Conservation (phyloP, 2,329 filamentous ascomycete species). For the Aspergillus luchuensis region DNA sequence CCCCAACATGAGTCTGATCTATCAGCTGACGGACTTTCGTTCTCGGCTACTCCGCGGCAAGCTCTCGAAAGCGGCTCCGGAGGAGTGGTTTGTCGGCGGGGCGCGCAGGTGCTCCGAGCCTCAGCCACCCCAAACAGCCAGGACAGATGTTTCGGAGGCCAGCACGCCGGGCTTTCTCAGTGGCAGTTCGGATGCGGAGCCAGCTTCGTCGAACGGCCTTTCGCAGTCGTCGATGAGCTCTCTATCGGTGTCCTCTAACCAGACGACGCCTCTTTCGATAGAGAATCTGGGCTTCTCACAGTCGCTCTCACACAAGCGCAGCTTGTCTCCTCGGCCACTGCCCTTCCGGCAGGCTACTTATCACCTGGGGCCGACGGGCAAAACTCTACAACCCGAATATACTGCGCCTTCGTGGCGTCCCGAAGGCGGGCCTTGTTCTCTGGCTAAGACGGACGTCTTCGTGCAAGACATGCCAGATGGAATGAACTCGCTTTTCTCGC, state of each 20-base stretch:
- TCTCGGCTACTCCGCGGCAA: conserved; percentile 39
- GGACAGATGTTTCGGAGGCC: conserved; percentile 8
- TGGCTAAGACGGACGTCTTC: conserved; percentile 41
- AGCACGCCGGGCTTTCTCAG: conserved; percentile 13
- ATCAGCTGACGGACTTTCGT: conserved; percentile 67
- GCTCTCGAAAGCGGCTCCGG: conserved; percentile 33
- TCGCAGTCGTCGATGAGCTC: conserved; percentile 30
- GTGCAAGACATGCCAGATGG: conserved; percentile 40
- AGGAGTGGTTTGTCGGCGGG: conserved; percentile 39
- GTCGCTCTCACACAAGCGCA: conserved; percentile 35
- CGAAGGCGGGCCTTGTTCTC: conserved; percentile 29
- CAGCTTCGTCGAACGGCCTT: conserved; percentile 22
- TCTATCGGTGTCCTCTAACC: conserved; percentile 28
- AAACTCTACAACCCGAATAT: conserved; percentile 24
- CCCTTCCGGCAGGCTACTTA: conserved; percentile 38
- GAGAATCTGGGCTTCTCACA: conserved; percentile 27
- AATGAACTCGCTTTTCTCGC: conserved; percentile 46
- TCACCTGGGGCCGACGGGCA: conserved; percentile 6
- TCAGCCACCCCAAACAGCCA: conserved; percentile 28
- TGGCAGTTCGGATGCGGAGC: conserved; percentile 17
- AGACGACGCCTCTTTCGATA: conserved; percentile 29
- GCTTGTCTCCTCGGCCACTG: conserved; percentile 39
- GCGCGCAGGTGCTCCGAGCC: conserved; percentile 34
- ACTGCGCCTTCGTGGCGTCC: conserved; percentile 23
- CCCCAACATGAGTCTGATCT: conserved; percentile 69